Evolutionary conservation across 2,329 filamentous ascomycete species (phyloP).

Genomic region (Ilyonectria mors-panacis): DNA sequence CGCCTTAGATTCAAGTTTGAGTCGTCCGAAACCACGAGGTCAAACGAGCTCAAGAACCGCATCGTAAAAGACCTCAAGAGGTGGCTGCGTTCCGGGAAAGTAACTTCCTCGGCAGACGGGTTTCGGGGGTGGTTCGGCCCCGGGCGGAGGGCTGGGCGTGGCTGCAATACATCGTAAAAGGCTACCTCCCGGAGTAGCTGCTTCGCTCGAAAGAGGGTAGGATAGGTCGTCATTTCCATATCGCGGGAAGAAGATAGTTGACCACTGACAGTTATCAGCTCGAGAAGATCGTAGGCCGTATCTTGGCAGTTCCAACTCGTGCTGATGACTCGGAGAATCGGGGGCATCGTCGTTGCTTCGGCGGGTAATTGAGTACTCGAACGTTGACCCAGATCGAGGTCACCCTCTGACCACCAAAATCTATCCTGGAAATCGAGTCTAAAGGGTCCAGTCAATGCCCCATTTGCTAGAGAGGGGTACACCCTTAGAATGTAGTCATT

Average conservation of each 20-base stretch:
- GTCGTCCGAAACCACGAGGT: constrained; percentile 59
- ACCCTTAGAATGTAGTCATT: constrained; percentile 66
- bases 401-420: constrained; percentile 70
- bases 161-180: constrained; percentile 68
- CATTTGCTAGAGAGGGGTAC: constrained; percentile 59
- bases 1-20: constrained; percentile 58
- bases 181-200: constrained; percentile 68
- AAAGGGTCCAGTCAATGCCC: constrained; percentile 58
- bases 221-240: constrained; percentile 64
- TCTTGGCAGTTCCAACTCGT: constrained; percentile 66
- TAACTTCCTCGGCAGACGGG: constrained; percentile 60
- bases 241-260: constrained; percentile 64
- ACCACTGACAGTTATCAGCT: constrained; percentile 66
- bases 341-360: constrained; percentile 59
- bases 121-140: constrained; percentile 44
- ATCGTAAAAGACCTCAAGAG: constrained; percentile 65
- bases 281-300: constrained; percentile 66
- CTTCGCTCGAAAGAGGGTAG: constrained; percentile 68
- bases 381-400: constrained; percentile 55
- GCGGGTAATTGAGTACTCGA: constrained; percentile 30
- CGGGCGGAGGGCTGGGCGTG: constrained; percentile 60
- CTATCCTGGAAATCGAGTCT: constrained; percentile 69
- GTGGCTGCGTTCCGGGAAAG: constrained; percentile 62
- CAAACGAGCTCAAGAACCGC: constrained; percentile 68
- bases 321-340: constrained; percentile 65